Evolutionary conservation across 2,329 filamentous ascomycete genomes (phyloP).

Genomic region (Penicillium sp.): DNA sequence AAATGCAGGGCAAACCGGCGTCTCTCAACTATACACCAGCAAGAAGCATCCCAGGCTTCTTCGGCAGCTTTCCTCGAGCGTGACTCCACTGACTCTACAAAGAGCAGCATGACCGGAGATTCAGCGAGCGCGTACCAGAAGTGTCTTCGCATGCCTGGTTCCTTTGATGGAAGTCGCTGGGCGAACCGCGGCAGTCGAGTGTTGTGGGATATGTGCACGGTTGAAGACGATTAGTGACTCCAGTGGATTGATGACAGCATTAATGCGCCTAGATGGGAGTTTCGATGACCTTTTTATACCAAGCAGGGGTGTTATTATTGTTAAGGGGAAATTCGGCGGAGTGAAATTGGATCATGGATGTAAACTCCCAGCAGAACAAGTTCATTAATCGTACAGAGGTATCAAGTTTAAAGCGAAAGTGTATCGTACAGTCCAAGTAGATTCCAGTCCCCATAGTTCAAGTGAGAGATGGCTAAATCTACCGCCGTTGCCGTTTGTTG

Average conservation of each 20-base stretch:
- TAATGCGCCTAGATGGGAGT: neutral
- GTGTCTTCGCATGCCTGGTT: slow-evolving; percentile 25
- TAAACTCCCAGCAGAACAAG: slow-evolving; percentile 11
- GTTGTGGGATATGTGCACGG: slow-evolving; percentile 11
- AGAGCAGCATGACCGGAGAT: slow-evolving; percentile 15
- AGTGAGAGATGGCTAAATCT: slow-evolving; percentile 1
- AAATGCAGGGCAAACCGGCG: slow-evolving; percentile 11
- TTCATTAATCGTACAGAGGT: slow-evolving; percentile 35
- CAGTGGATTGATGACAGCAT: neutral
- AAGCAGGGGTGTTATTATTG: slow-evolving; percentile 9
- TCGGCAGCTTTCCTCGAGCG: slow-evolving; percentile 10
- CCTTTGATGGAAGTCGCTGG: slow-evolving; percentile 24
- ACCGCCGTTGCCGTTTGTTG: slow-evolving; percentile 48
- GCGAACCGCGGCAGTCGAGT: slow-evolving; percentile 21
- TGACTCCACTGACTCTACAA: slow-evolving; percentile 14
- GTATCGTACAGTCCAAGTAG: slow-evolving; percentile 12
- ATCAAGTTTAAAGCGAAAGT: slow-evolving; percentile 18
- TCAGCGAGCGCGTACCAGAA: slow-evolving; percentile 24
- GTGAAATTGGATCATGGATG: slow-evolving; percentile 13
- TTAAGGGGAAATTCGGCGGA: slow-evolving; percentile 12
- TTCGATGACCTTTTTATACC: neutral
- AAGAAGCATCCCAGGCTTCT: slow-evolving; percentile 11
- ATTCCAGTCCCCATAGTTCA: neutral
- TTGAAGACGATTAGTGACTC: neutral
- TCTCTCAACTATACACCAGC: slow-evolving; percentile 2